Percentiles rank a stretch among this genome's conserved stretches.
Conservation (phyloP, 1,284 basidiomycete genomes). For the Leccinum pseudoinsigne region DNA sequence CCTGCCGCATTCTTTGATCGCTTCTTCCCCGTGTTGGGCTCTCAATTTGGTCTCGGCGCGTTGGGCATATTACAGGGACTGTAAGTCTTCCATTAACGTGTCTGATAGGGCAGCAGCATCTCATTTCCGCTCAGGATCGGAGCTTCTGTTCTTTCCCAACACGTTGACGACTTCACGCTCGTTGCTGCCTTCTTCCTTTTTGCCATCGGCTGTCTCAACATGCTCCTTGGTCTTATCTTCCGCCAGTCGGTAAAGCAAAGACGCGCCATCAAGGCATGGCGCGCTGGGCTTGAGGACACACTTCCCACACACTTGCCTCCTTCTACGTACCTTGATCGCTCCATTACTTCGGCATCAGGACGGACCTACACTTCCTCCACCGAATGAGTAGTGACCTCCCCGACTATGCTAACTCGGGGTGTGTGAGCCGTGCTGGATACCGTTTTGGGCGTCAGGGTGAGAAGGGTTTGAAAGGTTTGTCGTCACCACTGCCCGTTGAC, state of each 20-base stretch:
- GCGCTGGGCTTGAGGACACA: conserved; percentile 50
- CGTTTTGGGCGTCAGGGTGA: conserved; percentile 77
- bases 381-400: conserved; percentile 29
- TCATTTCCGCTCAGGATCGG: conserved; percentile 53
- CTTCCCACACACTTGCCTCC: conserved; percentile 48
- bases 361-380: conserved; percentile 41
- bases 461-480: conserved; percentile 59
- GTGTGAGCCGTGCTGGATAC: conserved; percentile 43
- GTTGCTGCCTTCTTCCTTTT: conserved; percentile 89
- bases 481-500: neutral
- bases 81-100: conserved; percentile 39
- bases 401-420: conserved; percentile 28
- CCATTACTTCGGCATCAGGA: conserved; percentile 28
- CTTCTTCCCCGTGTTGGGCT: conserved; percentile 84
- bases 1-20: conserved; percentile 75
- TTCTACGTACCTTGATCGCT: conserved; percentile 30
- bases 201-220: conserved; percentile 80
- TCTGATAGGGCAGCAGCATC: conserved; percentile 4
- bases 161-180: conserved; percentile 83
- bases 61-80: conserved; percentile 84
- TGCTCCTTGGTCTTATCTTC: conserved; percentile 75
- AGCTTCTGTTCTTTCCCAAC: conserved; percentile 81
- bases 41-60: conserved; percentile 78
- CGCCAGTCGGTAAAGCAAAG: conserved; percentile 59
- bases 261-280: conserved; percentile 64